Evolutionary conservation across 2,329 filamentous ascomycete species (phyloP), one percentile per base, ranked within the genome.

Genomic region (Fusarium tanahbumbuense): DNA sequence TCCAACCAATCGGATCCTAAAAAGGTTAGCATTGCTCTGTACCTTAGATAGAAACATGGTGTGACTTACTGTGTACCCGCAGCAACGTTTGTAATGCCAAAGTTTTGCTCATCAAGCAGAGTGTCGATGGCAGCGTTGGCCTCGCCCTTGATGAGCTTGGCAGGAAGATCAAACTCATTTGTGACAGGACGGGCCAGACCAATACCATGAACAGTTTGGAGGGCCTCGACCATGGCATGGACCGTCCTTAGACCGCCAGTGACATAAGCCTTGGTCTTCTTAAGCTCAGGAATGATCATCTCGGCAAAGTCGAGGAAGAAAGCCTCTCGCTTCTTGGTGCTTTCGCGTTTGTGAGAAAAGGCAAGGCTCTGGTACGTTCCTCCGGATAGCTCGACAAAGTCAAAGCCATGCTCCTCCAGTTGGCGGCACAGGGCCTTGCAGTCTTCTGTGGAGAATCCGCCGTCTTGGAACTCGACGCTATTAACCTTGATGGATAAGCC

Each of bases 231-330:
- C 88, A 91, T 90, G 4, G 84, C 89, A 22, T 78, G 79, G 0
- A 82, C 83, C 2, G 85, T 85, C 57, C 85, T 83, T 65, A 91
- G 79, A 1, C 88, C 88, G 27, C 88, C 88, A 0, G 87, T 89
- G 41, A 90, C 79, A 68, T 88, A 90, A 1, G 81, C 83, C 73
- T 84, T 87, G 1, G 87, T 90, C 76, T 86, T 84, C 2, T 66
- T 80, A 8, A 83, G 71, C 37, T 73, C 70, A 0, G 79, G 79
- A 25, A 84, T 78, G 73, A 90, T 84, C 65, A 77, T 72, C 61
- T 89, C 83, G 0, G 88, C 88, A 59, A 89, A 89, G 0, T 89
- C 86, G 46, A 90, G 74, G 81, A 89, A 90, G 81, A 88, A 89
- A 3, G 85, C 83, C 72, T 89, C 87, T 7, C 86, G 80, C 77